Base-by-base conservation (phyloP, 352 stramenopile genomes). In the Globisporangium irregulare region DNA sequence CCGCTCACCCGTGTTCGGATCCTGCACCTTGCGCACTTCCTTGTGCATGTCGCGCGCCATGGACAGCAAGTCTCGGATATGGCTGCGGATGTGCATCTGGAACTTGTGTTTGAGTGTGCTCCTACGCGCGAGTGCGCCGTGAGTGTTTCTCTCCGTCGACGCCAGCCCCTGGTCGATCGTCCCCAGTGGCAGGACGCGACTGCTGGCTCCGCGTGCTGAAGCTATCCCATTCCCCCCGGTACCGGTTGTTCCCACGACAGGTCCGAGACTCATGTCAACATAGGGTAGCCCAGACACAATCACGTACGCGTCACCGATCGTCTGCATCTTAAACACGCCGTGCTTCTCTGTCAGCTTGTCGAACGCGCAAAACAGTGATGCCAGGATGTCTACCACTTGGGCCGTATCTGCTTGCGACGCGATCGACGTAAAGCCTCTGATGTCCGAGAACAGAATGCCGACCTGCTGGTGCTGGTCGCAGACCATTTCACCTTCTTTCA, bases 241-340 rank as follows among this genome's bases (percentile, higher is more conserved):
- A n/a, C 64, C 72, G 0, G 60, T 61, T 1, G 48, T 62, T 0
- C 79, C 72, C 20, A 90, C n/a, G 0, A 84, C 75, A 0, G 81
- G 83, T 0, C 80, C 83, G 3, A 93, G 76, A 69, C 84, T 95
- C 84, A 95, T 93, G 60, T 94, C 86, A 8, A 92, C 81, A 51
- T 95, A 96, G 5, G 92, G 91, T 18, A 95, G 68, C 1, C 89
- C 90, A 3, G 85, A 94, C 1, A 94, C 84, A 46, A 94, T 97
- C 64, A 98, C 87, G 72, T 97, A 97, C n/a, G 90, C 90, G 74
- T 98, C 93, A 14, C 93, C 91, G 36, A 98, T 98, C 0, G 89
- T 97, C 71, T 98, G 90, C 76, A 98, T 93, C 73, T 98, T 98
- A 64, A 97, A 97, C 36, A 98, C 90, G 38, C 90, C 86, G 71